Evolutionary conservation across 495 filamentous ascomycete genomes (phyloP).

Genomic region (Diplogelasinospora grovesii): DNA sequence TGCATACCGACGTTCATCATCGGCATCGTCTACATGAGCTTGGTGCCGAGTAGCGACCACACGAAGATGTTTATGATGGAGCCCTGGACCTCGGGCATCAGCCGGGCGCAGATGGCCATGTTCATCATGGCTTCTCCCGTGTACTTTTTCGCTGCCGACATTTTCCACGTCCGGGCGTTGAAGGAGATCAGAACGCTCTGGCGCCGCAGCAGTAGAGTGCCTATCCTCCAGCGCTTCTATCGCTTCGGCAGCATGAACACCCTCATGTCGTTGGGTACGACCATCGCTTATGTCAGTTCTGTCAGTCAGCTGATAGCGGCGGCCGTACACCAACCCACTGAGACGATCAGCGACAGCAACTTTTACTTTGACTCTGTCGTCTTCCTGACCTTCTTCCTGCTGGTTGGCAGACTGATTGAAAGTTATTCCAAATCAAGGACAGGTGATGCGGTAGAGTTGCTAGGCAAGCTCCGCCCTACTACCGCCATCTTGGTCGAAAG

Average conservation of each 20-base stretch:
- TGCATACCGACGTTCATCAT: constrained; percentile 86
- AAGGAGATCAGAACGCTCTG: constrained; percentile 78
- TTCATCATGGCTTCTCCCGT: constrained; percentile 85
- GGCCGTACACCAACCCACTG: constrained; percentile 34
- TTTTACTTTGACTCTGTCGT: constrained; percentile 95
- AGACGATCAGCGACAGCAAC: constrained; percentile 43
- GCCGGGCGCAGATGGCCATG: constrained; percentile 72
- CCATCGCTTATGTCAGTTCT: constrained; percentile 81
- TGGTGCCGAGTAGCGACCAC: constrained; percentile 54
- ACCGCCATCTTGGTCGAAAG: constrained; percentile 72
- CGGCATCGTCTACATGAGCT: constrained; percentile 85
- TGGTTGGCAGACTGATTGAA: constrained; percentile 73
- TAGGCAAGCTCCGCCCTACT: constrained; percentile 71
- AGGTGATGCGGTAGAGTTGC: constrained; percentile 75
- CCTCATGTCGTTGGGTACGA: constrained; percentile 81
- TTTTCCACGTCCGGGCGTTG: constrained; percentile 72
- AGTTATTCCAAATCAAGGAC: constrained; percentile 90
- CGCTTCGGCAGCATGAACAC: constrained; percentile 97
- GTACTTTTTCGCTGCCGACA: constrained; percentile 81
- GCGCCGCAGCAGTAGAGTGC: constrained; percentile 70
- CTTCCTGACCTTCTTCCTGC: constrained; percentile 86
- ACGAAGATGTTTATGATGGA: constrained; percentile 59
- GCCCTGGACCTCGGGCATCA: constrained; percentile 66
- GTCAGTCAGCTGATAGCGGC: constrained; percentile 70
- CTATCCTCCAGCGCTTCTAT: constrained; percentile 71